phyloP scores from a whole-genome alignment of 1,284 basidiomycete genomes.

The Phellopilus nigrolimitatus region DNA sequence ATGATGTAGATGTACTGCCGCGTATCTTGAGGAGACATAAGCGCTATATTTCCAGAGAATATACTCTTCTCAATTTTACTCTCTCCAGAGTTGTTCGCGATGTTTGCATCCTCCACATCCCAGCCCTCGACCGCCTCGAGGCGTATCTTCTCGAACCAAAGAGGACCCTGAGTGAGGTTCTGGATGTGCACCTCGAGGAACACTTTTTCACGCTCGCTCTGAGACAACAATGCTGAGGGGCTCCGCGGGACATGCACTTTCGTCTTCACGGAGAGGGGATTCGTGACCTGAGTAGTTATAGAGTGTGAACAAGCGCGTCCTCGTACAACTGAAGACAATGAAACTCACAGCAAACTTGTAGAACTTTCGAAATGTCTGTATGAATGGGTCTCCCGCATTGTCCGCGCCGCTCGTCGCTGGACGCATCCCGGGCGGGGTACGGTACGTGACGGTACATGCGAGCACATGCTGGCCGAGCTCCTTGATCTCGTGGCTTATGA shows the following conservation, averaged over 20 bases:
- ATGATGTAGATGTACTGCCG: constrained; percentile 84
- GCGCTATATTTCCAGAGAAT: constrained; percentile 51
- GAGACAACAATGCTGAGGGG: constrained; percentile 61
- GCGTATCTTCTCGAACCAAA: constrained; percentile 72
- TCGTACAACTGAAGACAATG: not conserved
- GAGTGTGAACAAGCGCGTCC: constrained; percentile 8
- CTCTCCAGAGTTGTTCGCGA: constrained; percentile 25
- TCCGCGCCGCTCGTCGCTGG: constrained; percentile 42
- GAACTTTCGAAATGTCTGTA: constrained; percentile 79
- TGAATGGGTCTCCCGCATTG: constrained; percentile 47
- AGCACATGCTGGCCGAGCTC: constrained; percentile 80
- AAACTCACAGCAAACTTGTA: constrained; percentile 80
- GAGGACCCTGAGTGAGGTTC: constrained; percentile 71
- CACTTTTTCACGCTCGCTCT: constrained; percentile 65
- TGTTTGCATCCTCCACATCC: constrained; percentile 52
- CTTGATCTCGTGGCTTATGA: constrained; percentile 77
- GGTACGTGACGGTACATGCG: constrained; percentile 70
- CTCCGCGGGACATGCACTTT: constrained; percentile 76
- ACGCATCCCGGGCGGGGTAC: constrained; percentile 50
- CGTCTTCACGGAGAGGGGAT: constrained; percentile 86
- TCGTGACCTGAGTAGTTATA: constrained; percentile 59
- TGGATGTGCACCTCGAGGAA: constrained; percentile 88
- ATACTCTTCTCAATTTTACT: constrained; percentile 32
- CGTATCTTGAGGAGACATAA: constrained; percentile 77
- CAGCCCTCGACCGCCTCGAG: constrained; percentile 74